These are phyloP conservation scores for Naganishia kalamii DNA, from an alignment of 768 basidiomycete genomes.

Conservation along the genomic window DNA sequence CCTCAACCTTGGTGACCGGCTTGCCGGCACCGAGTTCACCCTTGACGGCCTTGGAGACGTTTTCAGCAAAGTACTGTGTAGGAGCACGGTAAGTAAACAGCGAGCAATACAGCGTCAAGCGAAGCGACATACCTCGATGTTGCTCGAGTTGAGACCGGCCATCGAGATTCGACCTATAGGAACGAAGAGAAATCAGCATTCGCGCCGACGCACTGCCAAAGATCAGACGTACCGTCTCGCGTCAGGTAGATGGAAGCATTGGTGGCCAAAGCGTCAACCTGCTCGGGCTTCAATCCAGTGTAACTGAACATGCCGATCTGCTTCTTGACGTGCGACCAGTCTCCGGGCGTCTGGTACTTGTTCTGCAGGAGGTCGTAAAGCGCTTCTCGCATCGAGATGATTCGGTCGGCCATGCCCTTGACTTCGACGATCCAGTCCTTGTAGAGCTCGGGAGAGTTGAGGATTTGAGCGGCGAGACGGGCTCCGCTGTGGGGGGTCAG, in stretches of 20 bases:
- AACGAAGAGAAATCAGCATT: background rate
- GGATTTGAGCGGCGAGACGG: slow-evolving; percentile 43
- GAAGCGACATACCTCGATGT: slow-evolving; percentile 51
- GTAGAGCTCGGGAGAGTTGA: slow-evolving; percentile 21
- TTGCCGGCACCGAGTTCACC: slow-evolving; percentile 36
- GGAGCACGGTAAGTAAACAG: background rate
- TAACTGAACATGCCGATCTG: slow-evolving; percentile 65
- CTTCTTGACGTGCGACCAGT: slow-evolving; percentile 89
- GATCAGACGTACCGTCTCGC: slow-evolving; percentile 26
- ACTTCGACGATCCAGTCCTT: slow-evolving; percentile 57
- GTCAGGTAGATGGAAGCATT: slow-evolving; percentile 46
- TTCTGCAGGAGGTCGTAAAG: slow-evolving; percentile 67
- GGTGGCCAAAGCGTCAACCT: slow-evolving; percentile 42
- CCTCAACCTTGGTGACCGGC: slow-evolving; percentile 1
- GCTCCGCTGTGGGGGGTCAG: slow-evolving; percentile 37
- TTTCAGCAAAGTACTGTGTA: slow-evolving; percentile 45
- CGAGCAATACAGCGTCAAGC: slow-evolving; percentile 14
- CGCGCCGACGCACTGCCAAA: background rate
- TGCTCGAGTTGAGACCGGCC: slow-evolving; percentile 78
- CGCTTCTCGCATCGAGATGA: slow-evolving; percentile 82
- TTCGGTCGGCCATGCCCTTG: slow-evolving; percentile 82
- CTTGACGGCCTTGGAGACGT: slow-evolving; percentile 47
- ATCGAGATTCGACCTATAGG: slow-evolving; percentile 70
- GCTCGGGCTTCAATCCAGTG: slow-evolving; percentile 39
- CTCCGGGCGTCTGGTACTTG: slow-evolving; percentile 65